Percentiles rank a stretch among this genome's conserved stretches.
phyloP scores from a whole-genome alignment of 495 filamentous ascomycete species.

The Tuber aestivum region DNA sequence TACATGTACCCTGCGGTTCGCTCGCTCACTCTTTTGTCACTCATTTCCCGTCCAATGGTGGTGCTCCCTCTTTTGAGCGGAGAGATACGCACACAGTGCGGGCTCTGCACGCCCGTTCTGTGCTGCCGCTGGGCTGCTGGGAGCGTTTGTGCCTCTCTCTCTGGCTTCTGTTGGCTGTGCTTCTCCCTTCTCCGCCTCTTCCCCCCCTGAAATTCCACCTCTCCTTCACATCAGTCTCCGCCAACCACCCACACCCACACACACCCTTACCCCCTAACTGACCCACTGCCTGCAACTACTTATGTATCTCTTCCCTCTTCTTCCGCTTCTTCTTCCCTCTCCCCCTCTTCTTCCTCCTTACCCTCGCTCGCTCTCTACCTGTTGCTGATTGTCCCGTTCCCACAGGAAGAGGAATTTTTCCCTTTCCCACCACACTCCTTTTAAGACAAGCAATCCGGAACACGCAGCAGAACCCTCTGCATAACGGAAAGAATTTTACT shows the following conservation, averaged over 20 bases:
- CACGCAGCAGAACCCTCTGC: conserved; percentile 11
- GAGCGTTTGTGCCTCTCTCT: neutral
- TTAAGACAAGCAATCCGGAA: conserved; percentile 26
- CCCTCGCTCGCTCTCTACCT: conserved; percentile 15
- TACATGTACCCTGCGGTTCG: neutral
- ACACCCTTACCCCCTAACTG: neutral
- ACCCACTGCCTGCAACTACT: neutral
- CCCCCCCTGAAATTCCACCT: conserved; percentile 33
- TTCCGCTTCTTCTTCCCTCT: conserved; percentile 17
- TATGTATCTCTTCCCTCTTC: conserved; percentile 12
- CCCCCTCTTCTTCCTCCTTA: conserved; percentile 17
- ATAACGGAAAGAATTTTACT: conserved; percentile 9
- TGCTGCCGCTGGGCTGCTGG: neutral
- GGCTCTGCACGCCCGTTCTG: neutral
- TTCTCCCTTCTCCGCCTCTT: neutral
- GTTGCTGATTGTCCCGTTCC: conserved; percentile 28
- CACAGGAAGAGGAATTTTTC: conserved; percentile 26
- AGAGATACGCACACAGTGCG: neutral
- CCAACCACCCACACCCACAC: neutral
- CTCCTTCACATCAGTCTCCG: neutral
- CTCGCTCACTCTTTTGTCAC: neutral
- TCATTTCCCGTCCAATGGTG: neutral
- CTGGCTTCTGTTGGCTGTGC: neutral
- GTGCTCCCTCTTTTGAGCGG: neutral
- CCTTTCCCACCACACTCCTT: conserved; percentile 35